These are phyloP conservation scores for Cymbopogon citratus DNA, from an alignment of 176 grass and related monocot species.

Conservation along the genomic window DNA sequence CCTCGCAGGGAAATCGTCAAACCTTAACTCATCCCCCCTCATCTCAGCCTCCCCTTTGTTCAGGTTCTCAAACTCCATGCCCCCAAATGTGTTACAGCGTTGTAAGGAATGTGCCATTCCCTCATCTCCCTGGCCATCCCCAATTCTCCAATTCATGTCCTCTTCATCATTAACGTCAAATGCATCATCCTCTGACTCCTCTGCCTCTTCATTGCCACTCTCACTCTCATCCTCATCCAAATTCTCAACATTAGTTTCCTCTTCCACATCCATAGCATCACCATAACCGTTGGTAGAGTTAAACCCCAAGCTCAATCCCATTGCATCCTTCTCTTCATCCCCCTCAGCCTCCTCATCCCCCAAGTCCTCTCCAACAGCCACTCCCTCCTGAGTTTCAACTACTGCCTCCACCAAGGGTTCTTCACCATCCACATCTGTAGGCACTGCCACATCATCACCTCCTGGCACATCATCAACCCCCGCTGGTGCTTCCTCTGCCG, in stretches of 20 bases:
- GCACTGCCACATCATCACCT: slow-evolving; percentile 1
- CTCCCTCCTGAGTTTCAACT: slow-evolving; percentile 14
- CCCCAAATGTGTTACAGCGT: slow-evolving; percentile 35
- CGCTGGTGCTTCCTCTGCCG: background rate
- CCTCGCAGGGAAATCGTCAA: slow-evolving; percentile 50
- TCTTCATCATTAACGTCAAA: slow-evolving; percentile 41
- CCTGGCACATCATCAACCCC: background rate
- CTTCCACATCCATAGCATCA: slow-evolving; percentile 36
- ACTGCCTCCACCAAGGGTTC: slow-evolving; percentile 12
- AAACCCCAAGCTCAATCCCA: slow-evolving; percentile 43
- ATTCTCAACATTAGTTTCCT: slow-evolving; percentile 34
- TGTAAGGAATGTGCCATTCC: slow-evolving; percentile 44
- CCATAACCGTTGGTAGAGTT: slow-evolving; percentile 29
- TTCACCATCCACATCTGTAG: slow-evolving; percentile 16
- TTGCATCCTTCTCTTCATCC: slow-evolving; percentile 34
- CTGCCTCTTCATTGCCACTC: slow-evolving; percentile 32
- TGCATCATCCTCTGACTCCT: slow-evolving; percentile 37
- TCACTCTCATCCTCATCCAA: slow-evolving; percentile 36
- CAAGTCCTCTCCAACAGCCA: slow-evolving; percentile 21
- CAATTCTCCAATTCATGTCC: slow-evolving; percentile 50
- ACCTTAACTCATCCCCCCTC: slow-evolving; percentile 45
- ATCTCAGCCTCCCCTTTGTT: slow-evolving; percentile 54
- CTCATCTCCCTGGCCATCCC: slow-evolving; percentile 34
- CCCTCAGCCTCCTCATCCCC: slow-evolving; percentile 4
- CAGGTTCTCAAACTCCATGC: slow-evolving; percentile 86